Base-by-base conservation (phyloP, 2,329 filamentous ascomycete species). In the Teratosphaeria nubilosa region DNA sequence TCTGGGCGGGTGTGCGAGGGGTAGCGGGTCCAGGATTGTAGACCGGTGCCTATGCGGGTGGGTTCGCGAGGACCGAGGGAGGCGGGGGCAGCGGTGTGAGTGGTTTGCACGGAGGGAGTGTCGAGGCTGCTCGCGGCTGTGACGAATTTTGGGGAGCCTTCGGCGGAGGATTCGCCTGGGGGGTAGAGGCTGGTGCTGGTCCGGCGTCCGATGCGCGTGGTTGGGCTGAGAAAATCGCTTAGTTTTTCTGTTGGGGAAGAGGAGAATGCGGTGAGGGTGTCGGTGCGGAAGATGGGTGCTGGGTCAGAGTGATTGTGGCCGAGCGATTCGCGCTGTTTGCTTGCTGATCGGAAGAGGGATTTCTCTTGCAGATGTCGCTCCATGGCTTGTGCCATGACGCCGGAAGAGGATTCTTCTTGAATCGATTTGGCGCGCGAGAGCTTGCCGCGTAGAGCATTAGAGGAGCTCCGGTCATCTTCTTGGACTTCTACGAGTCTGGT, bases 1-100 rank as follows among this genome's bases (percentile, higher is more conserved):
- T 72, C 67, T 1, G 65, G 61, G n/a, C 76, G 74, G 5, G 72
- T 76, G 58, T 79, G 75, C 5, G 74, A 77, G 1, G 77, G 75
- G 50, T 75, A 80, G 2, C 73, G 70, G 27, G 74, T 71, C 77
- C 77, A 80, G 1, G 75, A 68, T n/a, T 58, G 55, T 6, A 68
- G 62, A 2, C 62, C 60, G 4, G 66, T 68, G n/a, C 63, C 65
- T 48, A 70, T 68, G 16, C 41, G 41, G 9, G n/a, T 22, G 41
- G 41, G n/a, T 48, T 48, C 41, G 41, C n/a, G 41, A 22, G n/a
- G 16, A 10, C 16, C 41, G n/a, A 45, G 37, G 13, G 37, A 45
- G 16, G 37, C n/a, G n/a, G 41, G n/a, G n/a, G 16, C 41, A 48
- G 41, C n/a, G 9, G 20, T 11, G 9, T n/a, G 16, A 16, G 16